Evolutionary conservation across 2,329 filamentous ascomycete genomes (phyloP).

Genomic region (Verticillium zaregamsianum): DNA sequence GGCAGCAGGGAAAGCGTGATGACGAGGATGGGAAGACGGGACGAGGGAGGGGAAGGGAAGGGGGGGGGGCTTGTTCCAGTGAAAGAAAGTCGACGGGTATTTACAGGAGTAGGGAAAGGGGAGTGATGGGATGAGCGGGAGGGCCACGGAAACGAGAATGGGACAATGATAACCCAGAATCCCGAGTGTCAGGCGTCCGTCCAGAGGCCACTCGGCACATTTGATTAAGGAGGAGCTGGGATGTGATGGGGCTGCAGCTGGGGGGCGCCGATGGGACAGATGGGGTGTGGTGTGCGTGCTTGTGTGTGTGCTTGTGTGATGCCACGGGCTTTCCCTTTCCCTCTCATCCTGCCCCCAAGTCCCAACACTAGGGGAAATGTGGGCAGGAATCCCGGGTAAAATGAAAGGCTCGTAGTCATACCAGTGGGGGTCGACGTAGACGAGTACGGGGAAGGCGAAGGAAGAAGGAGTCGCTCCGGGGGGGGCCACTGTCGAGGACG

Average conservation of each 20-base stretch:
- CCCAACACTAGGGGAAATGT: not conserved
- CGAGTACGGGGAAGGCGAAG: not conserved
- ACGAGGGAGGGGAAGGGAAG: not conserved
- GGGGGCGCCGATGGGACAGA: slow-evolving; percentile 9
- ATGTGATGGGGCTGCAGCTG: slow-evolving; percentile 12
- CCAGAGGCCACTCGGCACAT: slow-evolving; percentile 12
- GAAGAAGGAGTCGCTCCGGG: not conserved
- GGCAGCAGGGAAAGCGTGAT: not conserved
- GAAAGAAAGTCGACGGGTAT: not conserved
- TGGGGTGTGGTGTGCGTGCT: not conserved
- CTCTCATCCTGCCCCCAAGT: not conserved
- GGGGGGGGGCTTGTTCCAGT: not conserved
- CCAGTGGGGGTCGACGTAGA: not conserved
- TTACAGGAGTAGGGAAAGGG: not conserved
- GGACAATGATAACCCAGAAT: not conserved
- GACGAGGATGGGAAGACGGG: not conserved
- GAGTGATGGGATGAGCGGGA: not conserved
- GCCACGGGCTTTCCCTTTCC: not conserved
- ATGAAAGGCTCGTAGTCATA: not conserved
- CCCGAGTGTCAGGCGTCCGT: not conserved
- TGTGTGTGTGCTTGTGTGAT: not conserved
- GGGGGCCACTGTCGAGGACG: not conserved
- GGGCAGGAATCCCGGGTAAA: not conserved
- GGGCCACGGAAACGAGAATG: not conserved
- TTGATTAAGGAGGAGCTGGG: slow-evolving; percentile 16